These are phyloP conservation scores for Penicillium cataractarum DNA, from an alignment of 495 filamentous ascomycete species.

Conservation along the genomic window DNA sequence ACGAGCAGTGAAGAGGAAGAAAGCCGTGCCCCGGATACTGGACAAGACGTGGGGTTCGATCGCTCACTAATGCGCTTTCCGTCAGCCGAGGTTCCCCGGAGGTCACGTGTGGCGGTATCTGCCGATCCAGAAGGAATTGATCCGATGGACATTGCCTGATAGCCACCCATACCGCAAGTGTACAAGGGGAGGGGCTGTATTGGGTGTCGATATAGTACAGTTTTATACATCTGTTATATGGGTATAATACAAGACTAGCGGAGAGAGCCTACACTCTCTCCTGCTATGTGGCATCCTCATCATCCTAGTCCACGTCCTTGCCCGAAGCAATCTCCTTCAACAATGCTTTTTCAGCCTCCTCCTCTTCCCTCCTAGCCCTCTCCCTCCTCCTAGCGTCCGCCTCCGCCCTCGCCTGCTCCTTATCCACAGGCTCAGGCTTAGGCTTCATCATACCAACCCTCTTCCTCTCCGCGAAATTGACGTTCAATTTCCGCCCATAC, in stretches of 20 bases:
- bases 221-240: conserved; percentile 1
- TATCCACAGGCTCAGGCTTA: neutral
- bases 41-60: conserved; percentile 42
- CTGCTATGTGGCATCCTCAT: neutral
- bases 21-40: conserved; percentile 18
- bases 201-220: neutral
- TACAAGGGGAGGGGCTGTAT: neutral
- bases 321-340: neutral
- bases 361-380: conserved; percentile 4
- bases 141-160: neutral
- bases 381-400: conserved; percentile 4
- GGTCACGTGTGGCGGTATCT: conserved; percentile 36
- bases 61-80: conserved; percentile 31
- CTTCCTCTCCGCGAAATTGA: conserved; percentile 60
- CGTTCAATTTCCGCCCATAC: conserved; percentile 64
- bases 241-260: conserved; percentile 5
- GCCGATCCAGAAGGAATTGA: neutral
- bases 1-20: conserved; percentile 12
- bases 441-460: conserved; percentile 13
- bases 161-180: neutral
- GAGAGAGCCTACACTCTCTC: neutral
- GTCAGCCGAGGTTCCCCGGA: conserved; percentile 40
- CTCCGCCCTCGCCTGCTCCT: conserved; percentile 1
- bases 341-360: neutral
- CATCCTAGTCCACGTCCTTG: neutral